Base-by-base conservation (phyloP, 768 basidiomycete genomes). In the Pulveroboletus sp. region DNA sequence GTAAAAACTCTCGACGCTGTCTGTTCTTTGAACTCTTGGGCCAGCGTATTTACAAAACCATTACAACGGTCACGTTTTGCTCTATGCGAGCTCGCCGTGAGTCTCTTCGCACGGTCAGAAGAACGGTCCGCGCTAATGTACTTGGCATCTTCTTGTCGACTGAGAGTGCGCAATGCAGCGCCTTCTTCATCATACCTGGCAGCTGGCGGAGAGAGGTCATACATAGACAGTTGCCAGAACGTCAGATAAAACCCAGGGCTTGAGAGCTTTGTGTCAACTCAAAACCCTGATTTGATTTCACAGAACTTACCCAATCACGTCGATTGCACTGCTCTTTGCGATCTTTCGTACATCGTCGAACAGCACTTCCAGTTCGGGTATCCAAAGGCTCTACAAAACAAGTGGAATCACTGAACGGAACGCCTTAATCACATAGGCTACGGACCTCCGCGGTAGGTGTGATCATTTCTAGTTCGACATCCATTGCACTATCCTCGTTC, bases 191-290 rank as follows among this genome's bases (percentile, higher is more conserved):
- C 84, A 53, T 98, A 99, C 51, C 80, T 81, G 6, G 80, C 62
- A 16, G 77, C 74, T 0, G 94, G 93, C 12, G 89, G 86, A 1
- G 81, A 71, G 29, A 98, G 76, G 67, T 99, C 96, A 60, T 93
- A 90, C 29, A 88, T 86, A 1, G 91, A 87, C 44, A 98, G 69
- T 65, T 97, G 94, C 96, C 96, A 99, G 71, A 97, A 99, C 3
- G 94, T 93, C 39, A 90, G 70, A 62, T 93, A 97, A 71, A 99
- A 98, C 3, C 84, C 88, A 24, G 93, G 85, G 4, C 95, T 96
- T 30, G 27, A 23, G 37, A 47, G 12, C 20, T n/a, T 14, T 31
- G 34, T 50, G 45, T 46, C 55, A 42, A 20, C 17, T 47, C 11
- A 49, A 45, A 31, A 43, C 20, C 14, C 26, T 45, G 45, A 17